Conservation (phyloP, 345 rosid genomes). For the Populus alba region DNA sequence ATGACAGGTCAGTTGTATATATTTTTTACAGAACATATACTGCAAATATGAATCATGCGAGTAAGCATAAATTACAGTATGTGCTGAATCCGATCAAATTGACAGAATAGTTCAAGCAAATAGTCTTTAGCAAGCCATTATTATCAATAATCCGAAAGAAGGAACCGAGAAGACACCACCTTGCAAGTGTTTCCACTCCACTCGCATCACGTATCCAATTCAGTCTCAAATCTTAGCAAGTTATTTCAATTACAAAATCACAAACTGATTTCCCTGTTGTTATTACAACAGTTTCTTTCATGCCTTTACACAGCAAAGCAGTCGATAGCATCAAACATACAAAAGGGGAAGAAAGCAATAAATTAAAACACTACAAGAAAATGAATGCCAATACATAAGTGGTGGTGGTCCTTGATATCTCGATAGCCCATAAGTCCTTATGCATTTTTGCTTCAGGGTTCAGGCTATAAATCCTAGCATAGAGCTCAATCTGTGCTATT, state of each 20-base stretch:
- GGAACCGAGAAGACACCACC: not conserved
- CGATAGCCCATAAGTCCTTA: not conserved
- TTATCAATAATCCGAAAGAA: not conserved
- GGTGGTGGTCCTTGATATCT: not conserved
- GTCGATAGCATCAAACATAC: not conserved
- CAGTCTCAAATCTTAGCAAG: not conserved
- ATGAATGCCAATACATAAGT: not conserved
- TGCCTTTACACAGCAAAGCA: no score
- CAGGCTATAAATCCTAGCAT: not conserved
- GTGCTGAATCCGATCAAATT: not conserved
- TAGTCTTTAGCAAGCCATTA: not conserved
- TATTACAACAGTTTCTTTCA: no score
- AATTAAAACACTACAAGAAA: not conserved
- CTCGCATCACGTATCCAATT: not conserved
- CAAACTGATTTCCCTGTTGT: not conserved
- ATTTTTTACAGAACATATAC: not conserved
- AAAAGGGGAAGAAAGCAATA: not conserved
- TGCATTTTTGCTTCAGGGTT: not conserved
- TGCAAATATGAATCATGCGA: not conserved
- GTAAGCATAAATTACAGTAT: not conserved
- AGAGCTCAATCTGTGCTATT: not conserved
- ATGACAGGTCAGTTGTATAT: not conserved
- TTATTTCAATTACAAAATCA: not conserved
- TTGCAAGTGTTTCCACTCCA: no score
- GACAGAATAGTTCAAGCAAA: not conserved